phyloP scores from a whole-genome alignment of 2,329 filamentous ascomycete genomes.

The Thyridium curvatum region DNA sequence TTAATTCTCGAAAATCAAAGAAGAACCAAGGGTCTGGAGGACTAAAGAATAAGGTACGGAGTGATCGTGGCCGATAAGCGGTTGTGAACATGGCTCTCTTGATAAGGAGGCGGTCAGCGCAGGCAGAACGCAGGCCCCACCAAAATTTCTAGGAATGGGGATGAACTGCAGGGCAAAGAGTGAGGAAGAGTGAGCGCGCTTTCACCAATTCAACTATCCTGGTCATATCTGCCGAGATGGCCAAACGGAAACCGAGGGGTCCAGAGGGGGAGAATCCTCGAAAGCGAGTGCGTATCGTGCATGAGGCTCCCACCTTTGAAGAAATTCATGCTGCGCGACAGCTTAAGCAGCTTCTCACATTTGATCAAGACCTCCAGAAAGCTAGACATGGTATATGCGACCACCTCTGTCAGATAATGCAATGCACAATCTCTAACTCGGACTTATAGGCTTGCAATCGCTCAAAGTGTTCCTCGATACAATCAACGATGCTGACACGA shows the following conservation, averaged over 20 bases:
- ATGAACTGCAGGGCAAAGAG: background rate
- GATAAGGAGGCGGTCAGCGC: slow-evolving; percentile 1
- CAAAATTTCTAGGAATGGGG: slow-evolving; percentile 1
- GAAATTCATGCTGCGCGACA: slow-evolving; percentile 59
- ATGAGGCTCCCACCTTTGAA: slow-evolving; percentile 52
- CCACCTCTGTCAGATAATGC: slow-evolving; percentile 8
- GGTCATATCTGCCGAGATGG: slow-evolving; percentile 25
- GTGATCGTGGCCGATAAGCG: too few species aligned
- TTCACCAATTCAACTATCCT: background rate
- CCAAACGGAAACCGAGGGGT: slow-evolving; percentile 34
- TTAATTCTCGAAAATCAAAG: too few species aligned
- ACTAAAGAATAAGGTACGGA: too few species aligned
- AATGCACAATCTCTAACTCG: background rate
- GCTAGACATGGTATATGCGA: slow-evolving; percentile 53
- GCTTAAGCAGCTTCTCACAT: slow-evolving; percentile 60
- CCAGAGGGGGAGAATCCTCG: slow-evolving; percentile 33
- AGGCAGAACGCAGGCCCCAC: background rate
- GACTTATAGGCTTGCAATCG: slow-evolving; percentile 51
- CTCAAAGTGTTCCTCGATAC: slow-evolving; percentile 68
- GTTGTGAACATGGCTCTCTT: background rate
- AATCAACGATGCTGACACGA: slow-evolving; percentile 41
- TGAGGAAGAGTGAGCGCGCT: too few species aligned
- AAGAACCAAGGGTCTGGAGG: too few species aligned
- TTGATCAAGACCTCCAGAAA: slow-evolving; percentile 62
- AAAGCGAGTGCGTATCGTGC: slow-evolving; percentile 50